phyloP scores from a whole-genome alignment of 2,329 filamentous ascomycete species.

The Pochonia chlamydosporia region DNA sequence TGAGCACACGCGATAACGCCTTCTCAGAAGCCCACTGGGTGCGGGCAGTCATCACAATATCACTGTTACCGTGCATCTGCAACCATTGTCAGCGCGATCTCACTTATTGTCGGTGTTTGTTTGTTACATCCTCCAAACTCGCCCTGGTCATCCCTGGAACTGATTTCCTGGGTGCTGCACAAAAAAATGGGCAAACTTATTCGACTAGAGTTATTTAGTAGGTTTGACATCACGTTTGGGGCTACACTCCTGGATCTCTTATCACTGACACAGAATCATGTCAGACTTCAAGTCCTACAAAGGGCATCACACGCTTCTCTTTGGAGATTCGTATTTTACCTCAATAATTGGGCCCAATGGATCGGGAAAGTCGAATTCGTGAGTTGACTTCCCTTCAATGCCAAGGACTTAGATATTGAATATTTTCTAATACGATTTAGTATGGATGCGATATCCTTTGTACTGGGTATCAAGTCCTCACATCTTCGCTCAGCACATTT shows the following conservation, averaged over 20 bases:
- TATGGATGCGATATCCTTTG: slow-evolving; percentile 99
- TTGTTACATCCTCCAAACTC: too few relatives aligned
- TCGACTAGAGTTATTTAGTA: slow-evolving; percentile 89
- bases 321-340: slow-evolving; percentile 97
- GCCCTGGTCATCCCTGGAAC: too few relatives aligned
- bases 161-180: too few relatives aligned
- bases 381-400: slow-evolving; percentile 27
- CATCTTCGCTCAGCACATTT: slow-evolving; percentile 91
- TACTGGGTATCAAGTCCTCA: slow-evolving; percentile 97
- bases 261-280: not conserved
- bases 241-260: slow-evolving; percentile 10
- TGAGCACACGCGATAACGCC: not conserved
- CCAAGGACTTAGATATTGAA: not conserved
- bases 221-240: slow-evolving; percentile 23
- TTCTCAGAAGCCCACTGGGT: not conserved
- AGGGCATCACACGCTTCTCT: slow-evolving; percentile 87
- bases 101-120: not conserved
- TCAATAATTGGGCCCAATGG: slow-evolving; percentile 99
- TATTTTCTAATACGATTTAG: slow-evolving; percentile 36
- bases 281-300: slow-evolving; percentile 99
- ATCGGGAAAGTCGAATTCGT: slow-evolving; percentile 98
- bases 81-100: too few relatives aligned
- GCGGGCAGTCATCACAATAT: not conserved
- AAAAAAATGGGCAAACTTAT: slow-evolving; percentile 96
- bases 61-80: not conserved